Base-by-base conservation (phyloP, 2,329 filamentous ascomycete genomes). In the Arthrinium puccinioides region DNA sequence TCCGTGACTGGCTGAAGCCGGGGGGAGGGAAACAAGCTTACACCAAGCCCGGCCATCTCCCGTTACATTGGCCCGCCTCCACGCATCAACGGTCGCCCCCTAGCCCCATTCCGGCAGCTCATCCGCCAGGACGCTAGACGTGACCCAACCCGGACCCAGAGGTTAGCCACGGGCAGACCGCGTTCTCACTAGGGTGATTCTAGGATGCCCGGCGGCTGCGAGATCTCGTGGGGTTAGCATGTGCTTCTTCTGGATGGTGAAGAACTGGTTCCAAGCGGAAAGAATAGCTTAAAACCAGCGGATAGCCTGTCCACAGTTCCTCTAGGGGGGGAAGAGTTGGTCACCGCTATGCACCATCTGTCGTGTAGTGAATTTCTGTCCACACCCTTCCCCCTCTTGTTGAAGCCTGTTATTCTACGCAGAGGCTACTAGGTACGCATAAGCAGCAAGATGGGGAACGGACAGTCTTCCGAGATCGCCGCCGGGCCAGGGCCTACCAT, bases 401-500 rank as follows among this genome's bases (percentile, higher is more conserved):
- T 14, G 8, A 14, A 8, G 8, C n/a, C 31, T 7, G 20, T 15
- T 11, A 23, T 13, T 2, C n/a, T n/a, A n/a, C n/a, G n/a, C n/a
- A n/a, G n/a, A n/a, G n/a, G n/a, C n/a, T n/a, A n/a, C n/a, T n/a
- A n/a, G n/a, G n/a, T n/a, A n/a, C n/a, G n/a, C n/a, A n/a, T n/a
- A n/a, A n/a, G 13, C 26, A 15, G 19, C 20, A 37, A 26, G 16
- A 40, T 40, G 37, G 41, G 34, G 18, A 32, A 30, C 31, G 20
- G 31, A 15, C 36, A 42, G 20, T 42, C 40, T 13, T 31, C 40
- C 11, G 32, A 36, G 5, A n/a, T 21, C n/a, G 27, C 15, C 18
- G 30, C 13, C 19, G 30, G 11, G 19, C 19, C 31, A 3, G 36
- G 40, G 19, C 40, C 62, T 19, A 55, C 57, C 25, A 42, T 38